Conservation (phyloP, 768 basidiomycete genomes). For the Steccherinum ochraceum region DNA sequence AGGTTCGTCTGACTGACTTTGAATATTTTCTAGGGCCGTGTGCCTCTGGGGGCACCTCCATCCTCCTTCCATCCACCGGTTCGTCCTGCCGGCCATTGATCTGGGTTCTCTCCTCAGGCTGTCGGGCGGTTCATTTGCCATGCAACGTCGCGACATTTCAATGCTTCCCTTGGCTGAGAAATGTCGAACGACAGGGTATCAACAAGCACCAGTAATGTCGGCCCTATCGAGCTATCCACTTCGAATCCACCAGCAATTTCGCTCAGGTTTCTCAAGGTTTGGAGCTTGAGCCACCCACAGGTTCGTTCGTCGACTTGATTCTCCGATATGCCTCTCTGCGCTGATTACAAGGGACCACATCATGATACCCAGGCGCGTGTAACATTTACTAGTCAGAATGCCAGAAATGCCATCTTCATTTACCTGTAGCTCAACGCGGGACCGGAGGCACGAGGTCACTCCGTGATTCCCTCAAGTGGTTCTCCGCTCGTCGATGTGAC, state of each 20-base stretch:
- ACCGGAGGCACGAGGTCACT: background rate
- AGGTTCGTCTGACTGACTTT: background rate
- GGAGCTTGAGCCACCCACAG: background rate
- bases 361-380: background rate
- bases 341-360: background rate
- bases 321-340: background rate
- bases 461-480: background rate
- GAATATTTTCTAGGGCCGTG: too few relatives aligned
- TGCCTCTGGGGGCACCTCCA: too few relatives aligned
- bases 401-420: background rate
- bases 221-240: too few relatives aligned
- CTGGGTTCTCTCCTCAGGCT: background rate
- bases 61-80: background rate
- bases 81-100: background rate
- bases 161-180: too few relatives aligned
- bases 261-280: too few relatives aligned
- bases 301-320: background rate
- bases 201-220: too few relatives aligned
- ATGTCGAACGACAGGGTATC: too few relatives aligned
- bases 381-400: background rate
- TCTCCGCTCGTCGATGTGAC: background rate
- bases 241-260: too few relatives aligned
- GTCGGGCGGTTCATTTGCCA: background rate
- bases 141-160: background rate
- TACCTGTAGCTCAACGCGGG: background rate